Evolutionary conservation across 257 asterid genomes (phyloP).

Genomic region (Nicotiana tabacum): DNA sequence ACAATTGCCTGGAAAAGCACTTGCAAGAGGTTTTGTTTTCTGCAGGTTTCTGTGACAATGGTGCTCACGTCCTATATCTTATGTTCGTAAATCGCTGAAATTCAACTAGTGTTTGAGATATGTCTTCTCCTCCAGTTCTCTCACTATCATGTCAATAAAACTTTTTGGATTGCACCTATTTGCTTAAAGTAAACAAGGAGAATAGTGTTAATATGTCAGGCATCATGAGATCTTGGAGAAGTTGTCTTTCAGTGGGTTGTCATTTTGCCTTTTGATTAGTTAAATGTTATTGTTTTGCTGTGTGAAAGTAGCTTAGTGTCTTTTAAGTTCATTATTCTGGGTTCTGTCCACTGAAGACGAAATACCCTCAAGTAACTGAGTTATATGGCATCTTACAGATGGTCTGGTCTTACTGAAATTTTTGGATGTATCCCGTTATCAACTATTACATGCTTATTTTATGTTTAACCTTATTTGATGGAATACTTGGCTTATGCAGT

Average conservation of each 20-base stretch:
- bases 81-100: not conserved
- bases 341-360: not conserved
- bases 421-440: not conserved
- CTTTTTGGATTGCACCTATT: not conserved
- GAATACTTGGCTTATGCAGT: not conserved
- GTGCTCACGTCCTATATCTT: not conserved
- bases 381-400: not conserved
- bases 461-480: not conserved
- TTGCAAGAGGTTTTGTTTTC: not conserved
- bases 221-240: not conserved
- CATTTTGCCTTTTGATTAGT: not conserved
- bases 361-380: not conserved
- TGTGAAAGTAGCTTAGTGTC: not conserved
- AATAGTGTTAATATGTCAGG: not conserved
- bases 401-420: not conserved
- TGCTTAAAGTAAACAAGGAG: not conserved
- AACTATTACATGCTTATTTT: not conserved
- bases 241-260: not conserved
- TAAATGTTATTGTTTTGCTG: not conserved
- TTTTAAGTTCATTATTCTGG: not conserved
- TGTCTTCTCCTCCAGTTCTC: not conserved
- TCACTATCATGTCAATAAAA: not conserved
- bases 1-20: not conserved
- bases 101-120: not conserved
- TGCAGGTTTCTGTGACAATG: not conserved